phyloP scores from a whole-genome alignment of 495 filamentous ascomycete species.

The Penicillium manginii region DNA sequence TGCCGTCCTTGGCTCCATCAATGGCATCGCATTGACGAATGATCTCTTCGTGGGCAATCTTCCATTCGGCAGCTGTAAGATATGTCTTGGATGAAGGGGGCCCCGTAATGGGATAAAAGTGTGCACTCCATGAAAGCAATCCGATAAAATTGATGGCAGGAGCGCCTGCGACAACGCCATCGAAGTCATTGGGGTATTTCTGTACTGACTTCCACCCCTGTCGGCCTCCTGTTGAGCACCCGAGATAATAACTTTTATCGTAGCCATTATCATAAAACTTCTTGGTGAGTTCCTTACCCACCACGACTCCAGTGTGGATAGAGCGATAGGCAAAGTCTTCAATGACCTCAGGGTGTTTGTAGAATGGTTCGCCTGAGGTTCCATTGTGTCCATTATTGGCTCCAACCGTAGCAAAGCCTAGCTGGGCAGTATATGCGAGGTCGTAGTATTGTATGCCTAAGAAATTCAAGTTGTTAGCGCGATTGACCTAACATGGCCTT shows the following conservation, averaged over 20 bases:
- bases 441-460: constrained; percentile 53
- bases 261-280: constrained; percentile 50
- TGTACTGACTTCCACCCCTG: constrained; percentile 57
- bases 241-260: constrained; percentile 57
- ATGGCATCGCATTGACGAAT: constrained; percentile 66
- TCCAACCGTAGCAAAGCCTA: constrained; percentile 60
- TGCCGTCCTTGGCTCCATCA: constrained; percentile 66
- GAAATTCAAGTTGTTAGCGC: not conserved
- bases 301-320: constrained; percentile 55
- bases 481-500: not conserved
- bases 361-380: constrained; percentile 53
- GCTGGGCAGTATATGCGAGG: constrained; percentile 42
- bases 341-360: constrained; percentile 53
- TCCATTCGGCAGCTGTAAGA: constrained; percentile 54
- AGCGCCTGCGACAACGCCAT: constrained; percentile 68
- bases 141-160: constrained; percentile 55
- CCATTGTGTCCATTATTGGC: constrained; percentile 64
- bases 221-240: constrained; percentile 60
- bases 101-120: constrained; percentile 55
- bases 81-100: constrained; percentile 49
- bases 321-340: constrained; percentile 53
- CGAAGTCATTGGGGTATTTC: constrained; percentile 58
- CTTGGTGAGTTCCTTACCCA: constrained; percentile 53
- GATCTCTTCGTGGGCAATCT: constrained; percentile 58
- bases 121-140: constrained; percentile 56